phyloP scores from a whole-genome alignment of 768 basidiomycete species.

The Phaffia australis region DNA sequence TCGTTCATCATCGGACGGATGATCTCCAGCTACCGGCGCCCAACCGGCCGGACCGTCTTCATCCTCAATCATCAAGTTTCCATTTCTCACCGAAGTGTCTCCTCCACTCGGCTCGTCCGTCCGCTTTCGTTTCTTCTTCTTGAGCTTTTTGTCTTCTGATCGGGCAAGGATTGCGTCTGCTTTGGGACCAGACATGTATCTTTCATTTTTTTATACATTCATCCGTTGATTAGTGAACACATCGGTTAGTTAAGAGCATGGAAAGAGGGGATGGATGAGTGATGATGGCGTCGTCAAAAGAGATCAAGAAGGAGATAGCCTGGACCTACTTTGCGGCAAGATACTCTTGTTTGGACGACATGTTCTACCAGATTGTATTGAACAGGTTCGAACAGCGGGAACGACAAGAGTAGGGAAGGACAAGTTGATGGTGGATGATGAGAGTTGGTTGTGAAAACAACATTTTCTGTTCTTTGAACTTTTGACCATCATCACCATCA shows the following conservation, averaged over 20 bases:
- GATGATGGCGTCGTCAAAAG: not conserved
- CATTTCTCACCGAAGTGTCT: not conserved
- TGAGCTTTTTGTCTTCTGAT: conserved; percentile 39
- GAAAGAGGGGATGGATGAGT: not conserved
- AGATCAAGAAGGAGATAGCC: not conserved
- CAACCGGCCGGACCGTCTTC: conserved; percentile 35
- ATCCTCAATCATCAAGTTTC: conserved; percentile 32
- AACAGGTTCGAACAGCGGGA: too few species aligned
- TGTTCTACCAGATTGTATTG: not conserved
- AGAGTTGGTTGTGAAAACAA: too few species aligned
- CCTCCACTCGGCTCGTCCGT: conserved; percentile 4
- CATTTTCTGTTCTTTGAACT: too few species aligned
- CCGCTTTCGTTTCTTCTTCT: conserved; percentile 46
- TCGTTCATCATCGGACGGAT: conserved; percentile 47
- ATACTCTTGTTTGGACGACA: conserved; percentile 23
- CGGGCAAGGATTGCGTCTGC: conserved; percentile 85
- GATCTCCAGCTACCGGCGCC: conserved; percentile 47
- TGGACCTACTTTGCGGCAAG: conserved; percentile 23
- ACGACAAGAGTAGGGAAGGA: too few species aligned
- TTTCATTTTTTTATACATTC: not conserved
- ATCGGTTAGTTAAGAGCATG: not conserved
- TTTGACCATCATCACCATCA: too few species aligned
- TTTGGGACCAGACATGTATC: conserved; percentile 90
- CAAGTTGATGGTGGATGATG: too few species aligned
- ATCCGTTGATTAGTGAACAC: not conserved